phyloP scores from a whole-genome alignment of 2,329 filamentous ascomycete genomes.

The Cordyceps farinosa region DNA sequence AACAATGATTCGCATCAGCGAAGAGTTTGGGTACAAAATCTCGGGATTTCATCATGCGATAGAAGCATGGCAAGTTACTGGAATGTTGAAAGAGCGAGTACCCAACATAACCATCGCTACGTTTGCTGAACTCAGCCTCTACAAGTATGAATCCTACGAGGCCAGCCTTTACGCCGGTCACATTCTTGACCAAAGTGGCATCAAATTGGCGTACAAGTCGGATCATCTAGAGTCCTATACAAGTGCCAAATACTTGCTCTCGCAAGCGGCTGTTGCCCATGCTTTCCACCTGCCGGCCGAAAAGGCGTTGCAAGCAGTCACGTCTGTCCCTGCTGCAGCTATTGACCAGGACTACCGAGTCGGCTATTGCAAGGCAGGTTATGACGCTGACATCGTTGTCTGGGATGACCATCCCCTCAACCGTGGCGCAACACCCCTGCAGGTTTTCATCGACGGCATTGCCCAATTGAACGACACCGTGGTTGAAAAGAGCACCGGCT shows the following conservation, averaged over 20 bases:
- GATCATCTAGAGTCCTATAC: conserved; percentile 34
- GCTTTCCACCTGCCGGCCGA: conserved; percentile 40
- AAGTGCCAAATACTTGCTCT: conserved; percentile 41
- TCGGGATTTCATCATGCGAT: conserved; percentile 41
- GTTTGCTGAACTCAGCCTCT: conserved; percentile 40
- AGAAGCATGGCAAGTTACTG: conserved; percentile 38
- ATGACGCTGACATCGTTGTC: conserved; percentile 48
- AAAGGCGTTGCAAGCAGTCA: conserved; percentile 42
- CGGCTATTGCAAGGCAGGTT: conserved; percentile 42
- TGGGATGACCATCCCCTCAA: conserved; percentile 47
- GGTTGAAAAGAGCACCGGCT: conserved; percentile 28
- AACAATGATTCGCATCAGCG: conserved; percentile 39
- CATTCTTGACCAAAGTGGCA: conserved; percentile 37
- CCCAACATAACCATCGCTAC: conserved; percentile 42
- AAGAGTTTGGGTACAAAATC: conserved; percentile 41
- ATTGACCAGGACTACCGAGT: conserved; percentile 42
- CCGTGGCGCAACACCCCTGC: conserved; percentile 42
- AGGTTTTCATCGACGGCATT: conserved; percentile 46
- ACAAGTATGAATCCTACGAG: conserved; percentile 41
- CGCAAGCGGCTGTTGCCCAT: conserved; percentile 39
- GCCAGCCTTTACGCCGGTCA: conserved; percentile 38
- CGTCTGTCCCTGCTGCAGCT: conserved; percentile 42
- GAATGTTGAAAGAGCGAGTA: conserved; percentile 36
- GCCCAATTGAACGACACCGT: conserved; percentile 32
- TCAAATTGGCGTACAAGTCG: conserved; percentile 43